Percentiles rank a stretch among this genome's conserved stretches.
Conservation (phyloP, 306 rosid species). For the Casuarina glauca region DNA sequence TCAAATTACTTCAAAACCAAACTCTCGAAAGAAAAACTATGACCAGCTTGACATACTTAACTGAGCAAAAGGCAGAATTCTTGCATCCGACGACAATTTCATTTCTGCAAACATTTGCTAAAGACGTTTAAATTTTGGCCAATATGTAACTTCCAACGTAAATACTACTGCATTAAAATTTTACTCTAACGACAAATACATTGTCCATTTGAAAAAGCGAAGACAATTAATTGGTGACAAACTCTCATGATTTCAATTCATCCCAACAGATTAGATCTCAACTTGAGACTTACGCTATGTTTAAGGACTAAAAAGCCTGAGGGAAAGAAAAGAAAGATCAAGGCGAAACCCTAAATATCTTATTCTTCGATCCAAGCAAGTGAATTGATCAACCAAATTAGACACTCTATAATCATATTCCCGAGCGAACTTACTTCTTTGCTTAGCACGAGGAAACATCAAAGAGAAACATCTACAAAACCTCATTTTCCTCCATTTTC, state of each 20-base stretch:
- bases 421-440: conserved; percentile 16
- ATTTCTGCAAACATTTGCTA: conserved; percentile 45
- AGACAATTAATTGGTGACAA: conserved; percentile 19
- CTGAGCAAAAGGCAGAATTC: conserved; percentile 38
- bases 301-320: neutral
- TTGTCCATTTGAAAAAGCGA: neutral
- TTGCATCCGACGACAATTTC: conserved; percentile 46
- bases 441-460: conserved; percentile 13
- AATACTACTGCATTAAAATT: conserved; percentile 8
- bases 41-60: conserved; percentile 39
- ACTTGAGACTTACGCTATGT: conserved; percentile 20
- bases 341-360: conserved; percentile 12
- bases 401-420: conserved; percentile 8
- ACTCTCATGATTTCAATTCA: neutral
- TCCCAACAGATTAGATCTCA: conserved; percentile 17
- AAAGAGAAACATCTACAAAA: conserved; percentile 1
- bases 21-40: conserved; percentile 46
- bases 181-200: conserved; percentile 25
- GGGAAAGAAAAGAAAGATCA: conserved; percentile 1
- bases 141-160: conserved; percentile 15
- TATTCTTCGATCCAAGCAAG: conserved; percentile 8
- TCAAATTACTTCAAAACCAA: conserved; percentile 46
- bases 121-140: conserved; percentile 16
- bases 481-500: conserved; percentile 14
- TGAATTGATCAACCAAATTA: conserved; percentile 6